phyloP scores from a whole-genome alignment of 768 basidiomycete species.

The Podaxis rugospora region DNA sequence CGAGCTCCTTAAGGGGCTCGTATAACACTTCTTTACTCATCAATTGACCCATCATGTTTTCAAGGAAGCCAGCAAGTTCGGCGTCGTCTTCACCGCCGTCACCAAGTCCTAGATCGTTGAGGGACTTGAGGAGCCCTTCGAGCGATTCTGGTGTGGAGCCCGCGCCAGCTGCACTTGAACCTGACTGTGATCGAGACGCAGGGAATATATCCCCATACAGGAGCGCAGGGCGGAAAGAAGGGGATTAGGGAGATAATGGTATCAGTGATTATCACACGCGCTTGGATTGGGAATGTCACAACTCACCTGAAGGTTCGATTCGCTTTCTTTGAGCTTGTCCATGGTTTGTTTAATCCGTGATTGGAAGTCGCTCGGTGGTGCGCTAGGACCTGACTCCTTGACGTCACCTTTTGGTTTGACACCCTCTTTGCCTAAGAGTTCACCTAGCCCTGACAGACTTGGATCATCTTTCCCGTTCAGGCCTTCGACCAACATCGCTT shows the following conservation, averaged over 20 bases:
- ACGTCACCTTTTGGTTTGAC: background rate
- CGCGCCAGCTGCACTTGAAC: constrained; percentile 16
- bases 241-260: background rate
- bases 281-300: background rate
- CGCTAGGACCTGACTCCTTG: background rate
- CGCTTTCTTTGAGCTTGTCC: constrained; percentile 68
- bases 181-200: constrained; percentile 15
- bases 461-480: constrained; percentile 41
- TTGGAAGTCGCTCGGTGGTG: constrained; percentile 47
- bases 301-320: constrained; percentile 47
- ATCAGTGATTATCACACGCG: background rate
- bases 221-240: background rate
- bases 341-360: constrained; percentile 66
- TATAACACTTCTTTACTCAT: constrained; percentile 84
- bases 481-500: constrained; percentile 62
- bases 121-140: constrained; percentile 47
- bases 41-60: constrained; percentile 76
- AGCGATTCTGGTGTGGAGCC: constrained; percentile 32
- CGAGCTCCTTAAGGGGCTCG: constrained; percentile 80
- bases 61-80: constrained; percentile 64
- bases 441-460: constrained; percentile 14
- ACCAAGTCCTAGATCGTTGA: constrained; percentile 35
- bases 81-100: constrained; percentile 36
- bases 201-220: background rate
- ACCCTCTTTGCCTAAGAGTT: constrained; percentile 10